Conservation (phyloP, 768 basidiomycete species). For the Dendrothele bispora region DNA sequence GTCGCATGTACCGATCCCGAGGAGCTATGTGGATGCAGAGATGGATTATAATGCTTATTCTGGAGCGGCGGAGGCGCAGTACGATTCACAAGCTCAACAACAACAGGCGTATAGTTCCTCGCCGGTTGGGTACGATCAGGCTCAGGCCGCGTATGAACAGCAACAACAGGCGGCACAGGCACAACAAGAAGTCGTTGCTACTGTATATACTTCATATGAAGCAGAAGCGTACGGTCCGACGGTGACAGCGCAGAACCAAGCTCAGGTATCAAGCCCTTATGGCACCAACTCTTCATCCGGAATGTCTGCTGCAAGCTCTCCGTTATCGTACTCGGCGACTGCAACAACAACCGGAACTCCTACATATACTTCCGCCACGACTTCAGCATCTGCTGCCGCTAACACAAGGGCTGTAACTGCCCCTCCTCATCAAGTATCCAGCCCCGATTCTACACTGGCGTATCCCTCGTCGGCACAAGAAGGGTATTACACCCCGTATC, state of each 20-base stretch:
- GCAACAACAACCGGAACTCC: not conserved
- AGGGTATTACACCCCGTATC: too few species aligned
- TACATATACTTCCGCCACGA: conserved; percentile 1
- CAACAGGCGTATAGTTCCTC: too few species aligned
- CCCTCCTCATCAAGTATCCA: not conserved
- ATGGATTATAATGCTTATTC: too few species aligned
- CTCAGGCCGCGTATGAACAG: too few species aligned
- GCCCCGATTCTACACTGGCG: not conserved
- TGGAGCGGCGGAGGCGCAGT: too few species aligned
- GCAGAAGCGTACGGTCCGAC: not conserved
- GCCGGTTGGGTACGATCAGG: too few species aligned
- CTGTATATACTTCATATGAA: not conserved
- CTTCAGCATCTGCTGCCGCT: not conserved
- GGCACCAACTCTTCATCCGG: conserved; percentile 2
- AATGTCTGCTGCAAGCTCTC: not conserved
- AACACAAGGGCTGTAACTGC: not conserved
- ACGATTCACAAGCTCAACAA: too few species aligned
- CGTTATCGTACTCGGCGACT: not conserved
- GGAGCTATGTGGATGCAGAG: too few species aligned
- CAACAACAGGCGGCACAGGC: too few species aligned
- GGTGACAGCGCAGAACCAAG: conserved; percentile 2
- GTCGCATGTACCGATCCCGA: too few species aligned
- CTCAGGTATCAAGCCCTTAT: not conserved
- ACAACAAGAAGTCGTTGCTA: conserved; percentile 1
- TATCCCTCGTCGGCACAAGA: not conserved